Conservation (phyloP, 768 basidiomycete species). For the Coprinellus aureogranulatus region DNA sequence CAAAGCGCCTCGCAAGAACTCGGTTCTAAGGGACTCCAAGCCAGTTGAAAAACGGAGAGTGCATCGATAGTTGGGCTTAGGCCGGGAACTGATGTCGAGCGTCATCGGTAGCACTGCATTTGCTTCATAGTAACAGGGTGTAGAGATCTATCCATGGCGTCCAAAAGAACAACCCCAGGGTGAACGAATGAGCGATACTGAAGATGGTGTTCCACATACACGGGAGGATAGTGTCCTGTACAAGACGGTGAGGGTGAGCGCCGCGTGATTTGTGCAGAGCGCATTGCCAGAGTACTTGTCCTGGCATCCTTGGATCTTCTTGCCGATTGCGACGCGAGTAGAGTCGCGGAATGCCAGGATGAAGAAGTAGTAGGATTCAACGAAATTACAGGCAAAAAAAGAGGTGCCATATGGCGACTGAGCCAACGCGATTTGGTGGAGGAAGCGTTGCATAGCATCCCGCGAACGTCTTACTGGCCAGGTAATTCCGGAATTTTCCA, state of each 20-base stretch:
- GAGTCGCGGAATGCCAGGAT: slow-evolving; percentile 93
- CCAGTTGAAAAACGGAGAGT: no score
- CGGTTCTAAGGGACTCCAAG: no score
- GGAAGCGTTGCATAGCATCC: slow-evolving; percentile 83
- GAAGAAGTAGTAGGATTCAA: slow-evolving; percentile 97
- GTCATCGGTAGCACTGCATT: no score
- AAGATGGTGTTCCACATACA: slow-evolving; percentile 99
- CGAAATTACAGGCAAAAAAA: slow-evolving; percentile 96
- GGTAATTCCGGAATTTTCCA: slow-evolving; percentile 93
- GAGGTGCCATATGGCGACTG: slow-evolving; percentile 81
- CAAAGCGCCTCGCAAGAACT: no score
- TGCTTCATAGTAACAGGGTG: slow-evolving; percentile 91
- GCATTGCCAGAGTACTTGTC: slow-evolving; percentile 83
- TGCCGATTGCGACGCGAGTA: slow-evolving; percentile 91
- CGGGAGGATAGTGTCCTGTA: slow-evolving; percentile 98
- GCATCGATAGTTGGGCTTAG: no score
- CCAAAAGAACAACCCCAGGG: slow-evolving; percentile 94
- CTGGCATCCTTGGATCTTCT: slow-evolving; percentile 89
- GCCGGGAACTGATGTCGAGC: no score
- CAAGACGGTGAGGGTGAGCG: slow-evolving; percentile 95
- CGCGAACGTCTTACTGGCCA: slow-evolving; percentile 97
- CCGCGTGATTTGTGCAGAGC: slow-evolving; percentile 90
- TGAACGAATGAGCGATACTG: slow-evolving; percentile 84
- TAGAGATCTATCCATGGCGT: slow-evolving; percentile 99
- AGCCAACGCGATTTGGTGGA: slow-evolving; percentile 67